These are phyloP conservation scores for Aspergillus transmontanensis DNA, from an alignment of 2,329 filamentous ascomycete species.

Conservation along the genomic window DNA sequence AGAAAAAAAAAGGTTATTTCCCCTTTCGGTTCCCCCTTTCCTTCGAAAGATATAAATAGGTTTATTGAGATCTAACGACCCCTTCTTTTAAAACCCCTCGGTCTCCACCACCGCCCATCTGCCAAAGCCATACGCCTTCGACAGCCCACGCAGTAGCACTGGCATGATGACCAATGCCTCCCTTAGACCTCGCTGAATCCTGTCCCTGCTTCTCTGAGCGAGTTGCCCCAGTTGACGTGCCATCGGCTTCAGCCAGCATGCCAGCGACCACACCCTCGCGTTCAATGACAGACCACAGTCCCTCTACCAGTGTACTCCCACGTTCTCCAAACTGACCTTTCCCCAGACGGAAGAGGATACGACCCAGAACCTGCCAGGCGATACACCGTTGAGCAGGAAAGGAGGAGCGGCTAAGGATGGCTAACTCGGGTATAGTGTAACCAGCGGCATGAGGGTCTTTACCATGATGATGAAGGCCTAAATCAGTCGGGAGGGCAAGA, in stretches of 20 bases:
- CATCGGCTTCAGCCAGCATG: conserved; percentile 72
- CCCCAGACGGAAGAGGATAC: conserved; percentile 81
- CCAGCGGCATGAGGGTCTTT: conserved; percentile 90
- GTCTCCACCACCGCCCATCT: conserved; percentile 63
- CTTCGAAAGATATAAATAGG: neutral
- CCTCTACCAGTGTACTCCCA: conserved; percentile 67
- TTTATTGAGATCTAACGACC: conserved; percentile 30
- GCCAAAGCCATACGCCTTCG: conserved; percentile 88
- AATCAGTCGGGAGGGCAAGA: conserved; percentile 71
- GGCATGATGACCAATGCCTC: conserved; percentile 60
- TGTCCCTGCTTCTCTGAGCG: conserved; percentile 32
- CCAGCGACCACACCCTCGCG: conserved; percentile 76
- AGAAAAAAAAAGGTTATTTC: neutral
- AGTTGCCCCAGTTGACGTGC: conserved; percentile 20
- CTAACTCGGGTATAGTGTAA: conserved; percentile 87
- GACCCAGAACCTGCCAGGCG: conserved; percentile 86
- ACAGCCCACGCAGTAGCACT: conserved; percentile 82
- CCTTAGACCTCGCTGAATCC: conserved; percentile 7
- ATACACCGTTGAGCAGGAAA: conserved; percentile 87
- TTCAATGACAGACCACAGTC: conserved; percentile 80
- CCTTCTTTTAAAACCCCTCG: conserved; percentile 42
- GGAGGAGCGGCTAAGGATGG: conserved; percentile 75
- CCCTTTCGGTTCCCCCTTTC: neutral
- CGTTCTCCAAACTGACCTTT: conserved; percentile 68
- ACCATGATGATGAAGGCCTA: conserved; percentile 90